A percentile compares a stretch with the other conserved stretches of the same genome.
phyloP scores from a whole-genome alignment of 345 rosid species.

The Aquilaria yunnanensis region DNA sequence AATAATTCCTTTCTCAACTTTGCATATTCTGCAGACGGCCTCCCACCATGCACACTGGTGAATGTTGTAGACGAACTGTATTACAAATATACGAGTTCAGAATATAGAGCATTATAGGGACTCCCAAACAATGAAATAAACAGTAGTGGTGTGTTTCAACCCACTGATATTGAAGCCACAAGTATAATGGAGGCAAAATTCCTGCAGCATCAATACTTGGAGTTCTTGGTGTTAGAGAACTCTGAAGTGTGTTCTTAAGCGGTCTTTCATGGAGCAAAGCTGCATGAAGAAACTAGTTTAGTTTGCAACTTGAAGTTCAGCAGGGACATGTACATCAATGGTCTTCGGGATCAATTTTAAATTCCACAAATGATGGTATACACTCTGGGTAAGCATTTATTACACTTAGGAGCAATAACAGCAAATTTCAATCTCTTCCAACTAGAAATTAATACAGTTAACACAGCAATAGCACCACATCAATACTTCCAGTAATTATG shows the following conservation, averaged over 20 bases:
- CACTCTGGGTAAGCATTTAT: too few relatives aligned
- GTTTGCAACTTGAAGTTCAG: too few relatives aligned
- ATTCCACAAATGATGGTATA: too few relatives aligned
- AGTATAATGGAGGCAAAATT: slow-evolving; percentile 21
- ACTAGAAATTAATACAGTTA: too few relatives aligned
- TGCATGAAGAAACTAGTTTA: slow-evolving; percentile 18
- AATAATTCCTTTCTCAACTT: slow-evolving; percentile 93
- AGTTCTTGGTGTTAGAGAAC: slow-evolving; percentile 10
- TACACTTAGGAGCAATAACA: too few relatives aligned
- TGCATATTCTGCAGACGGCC: slow-evolving; percentile 79
- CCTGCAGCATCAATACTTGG: slow-evolving; percentile 16
- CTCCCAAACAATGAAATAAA: not conserved
- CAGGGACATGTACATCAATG: too few relatives aligned
- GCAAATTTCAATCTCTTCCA: too few relatives aligned
- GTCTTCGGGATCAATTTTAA: too few relatives aligned
- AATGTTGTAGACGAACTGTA: slow-evolving; percentile 54
- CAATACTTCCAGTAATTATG: too few relatives aligned
- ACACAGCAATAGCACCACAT: too few relatives aligned
- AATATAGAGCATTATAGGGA: not conserved
- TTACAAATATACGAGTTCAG: slow-evolving; percentile 2
- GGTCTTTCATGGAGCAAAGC: slow-evolving; percentile 24
- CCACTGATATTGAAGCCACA: slow-evolving; percentile 33
- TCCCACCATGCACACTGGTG: slow-evolving; percentile 77
- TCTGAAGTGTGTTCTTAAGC: slow-evolving; percentile 12
- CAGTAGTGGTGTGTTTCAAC: not conserved